Evolutionary conservation across 208 protist species (phyloP), one percentile per base, ranked within the genome.

Genomic region (Trypanosoma congolense): DNA sequence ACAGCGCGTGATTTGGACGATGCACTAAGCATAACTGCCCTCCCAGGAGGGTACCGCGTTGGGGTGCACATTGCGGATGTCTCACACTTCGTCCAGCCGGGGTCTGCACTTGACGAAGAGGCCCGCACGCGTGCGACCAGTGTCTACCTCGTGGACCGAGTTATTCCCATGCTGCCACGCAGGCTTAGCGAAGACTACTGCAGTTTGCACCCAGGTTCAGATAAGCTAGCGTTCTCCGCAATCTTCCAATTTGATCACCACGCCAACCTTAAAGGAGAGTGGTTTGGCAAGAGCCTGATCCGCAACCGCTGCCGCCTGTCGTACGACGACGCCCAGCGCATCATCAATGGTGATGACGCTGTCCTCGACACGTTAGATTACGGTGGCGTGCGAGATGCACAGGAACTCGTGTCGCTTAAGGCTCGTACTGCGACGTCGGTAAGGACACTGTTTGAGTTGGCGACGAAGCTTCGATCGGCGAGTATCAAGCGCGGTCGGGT

Each of bases 11-110:
- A 96, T 61, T 68, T 96, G 33, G 90, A 96, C 59, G 90, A 96
- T 51, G 90, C 90, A 1, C 70, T 96, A 6, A 92, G 83, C 48
- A 90, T 91, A 12, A 65, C 60, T 3, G 44, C 55, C 1, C 61
- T 49, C 2, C 22, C 48, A 65, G 70, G 83, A 35, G 59, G 70
- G 33, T 93, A 87, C 56, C 85, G 87, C 60, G 80, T 97, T 43
- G 92, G 92, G 9, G 91, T 97, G n/a, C 92, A 97, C 73, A 97
- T 97, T 59, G 94, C 94, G 0, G 94, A 97, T 65, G 94, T 97
- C 2, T 84, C 91, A 10, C 67, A 80, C 51, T 97, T 96, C 77
- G 90, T 97, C 36, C 46, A 63, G 41, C 69, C 69, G 2, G 65
- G 69, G 25, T 83, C 73, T 1, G 41, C 84, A 10, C 57, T 97